phyloP scores from a whole-genome alignment of 345 rosid genomes.

The Nasturtium officinale region DNA sequence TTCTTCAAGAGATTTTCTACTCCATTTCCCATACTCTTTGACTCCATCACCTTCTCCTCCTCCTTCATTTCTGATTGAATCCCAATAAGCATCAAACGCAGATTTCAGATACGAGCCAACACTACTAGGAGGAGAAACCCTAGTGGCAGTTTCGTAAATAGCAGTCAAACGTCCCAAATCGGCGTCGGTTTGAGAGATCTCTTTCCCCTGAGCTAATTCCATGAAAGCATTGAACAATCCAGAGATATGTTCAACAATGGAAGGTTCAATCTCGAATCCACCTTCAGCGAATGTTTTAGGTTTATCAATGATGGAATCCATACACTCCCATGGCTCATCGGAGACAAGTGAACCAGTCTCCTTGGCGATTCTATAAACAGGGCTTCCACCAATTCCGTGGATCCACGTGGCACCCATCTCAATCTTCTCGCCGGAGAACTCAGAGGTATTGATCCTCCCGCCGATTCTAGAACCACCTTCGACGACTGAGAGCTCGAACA shows the following conservation, averaged over 20 bases:
- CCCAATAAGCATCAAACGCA: conserved; percentile 67
- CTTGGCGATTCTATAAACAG: conserved; percentile 68
- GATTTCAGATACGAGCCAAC: conserved; percentile 64
- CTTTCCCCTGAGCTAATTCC: conserved; percentile 80
- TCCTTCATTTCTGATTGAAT: conserved; percentile 36
- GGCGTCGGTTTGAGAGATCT: conserved; percentile 25
- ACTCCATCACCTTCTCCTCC: conserved; percentile 42
- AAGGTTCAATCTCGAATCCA: conserved; percentile 57
- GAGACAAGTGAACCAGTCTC: conserved; percentile 67
- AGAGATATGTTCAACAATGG: conserved; percentile 59
- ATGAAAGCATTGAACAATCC: conserved; percentile 69
- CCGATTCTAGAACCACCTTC: conserved; percentile 93
- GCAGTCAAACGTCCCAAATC: conserved; percentile 24
- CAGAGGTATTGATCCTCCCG: conserved; percentile 87
- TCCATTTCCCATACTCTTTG: conserved; percentile 54
- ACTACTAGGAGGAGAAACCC: conserved; percentile 46
- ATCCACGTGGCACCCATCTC: conserved; percentile 99
- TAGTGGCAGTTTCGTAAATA: conserved; percentile 49
- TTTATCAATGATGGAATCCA: conserved; percentile 69
- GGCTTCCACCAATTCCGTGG: conserved; percentile 97
- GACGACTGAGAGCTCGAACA: conserved; percentile 76
- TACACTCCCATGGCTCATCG: conserved; percentile 93
- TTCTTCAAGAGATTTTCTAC: conserved; percentile 60
- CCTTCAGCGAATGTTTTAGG: conserved; percentile 72
- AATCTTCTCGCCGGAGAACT: conserved; percentile 82